These are phyloP conservation scores for Venturia pyrina DNA, from an alignment of 2,329 filamentous ascomycete species.

Conservation along the genomic window DNA sequence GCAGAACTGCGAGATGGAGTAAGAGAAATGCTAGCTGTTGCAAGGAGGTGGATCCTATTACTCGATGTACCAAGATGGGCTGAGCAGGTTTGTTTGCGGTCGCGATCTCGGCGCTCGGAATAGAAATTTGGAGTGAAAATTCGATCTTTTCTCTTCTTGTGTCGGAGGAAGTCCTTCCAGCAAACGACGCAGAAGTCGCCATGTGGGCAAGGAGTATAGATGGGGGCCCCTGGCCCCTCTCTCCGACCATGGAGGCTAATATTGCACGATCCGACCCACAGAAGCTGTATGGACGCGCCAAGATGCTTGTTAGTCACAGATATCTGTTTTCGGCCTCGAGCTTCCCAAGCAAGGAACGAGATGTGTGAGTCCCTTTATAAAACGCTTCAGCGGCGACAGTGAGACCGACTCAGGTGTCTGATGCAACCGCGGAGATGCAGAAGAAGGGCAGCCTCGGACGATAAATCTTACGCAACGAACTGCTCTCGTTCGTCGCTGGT, in stretches of 20 bases:
- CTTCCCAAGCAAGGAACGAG: neutral
- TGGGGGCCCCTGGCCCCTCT: neutral
- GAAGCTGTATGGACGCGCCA: neutral
- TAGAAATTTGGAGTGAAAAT: neutral
- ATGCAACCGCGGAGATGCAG: neutral
- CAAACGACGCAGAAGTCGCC: neutral
- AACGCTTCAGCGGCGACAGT: neutral
- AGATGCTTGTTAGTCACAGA: conserved; percentile 7
- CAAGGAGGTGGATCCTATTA: conserved; percentile 7
- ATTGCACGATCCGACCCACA: neutral
- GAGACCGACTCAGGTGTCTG: neutral
- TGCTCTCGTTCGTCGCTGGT: neutral
- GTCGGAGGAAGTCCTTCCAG: neutral
- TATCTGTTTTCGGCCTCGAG: conserved; percentile 4
- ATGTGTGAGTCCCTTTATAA: neutral
- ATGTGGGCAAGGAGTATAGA: neutral
- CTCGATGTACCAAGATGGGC: neutral
- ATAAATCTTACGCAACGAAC: neutral
- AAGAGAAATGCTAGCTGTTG: conserved; percentile 7
- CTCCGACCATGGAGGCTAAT: neutral
- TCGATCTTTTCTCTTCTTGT: neutral
- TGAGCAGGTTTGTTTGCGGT: neutral
- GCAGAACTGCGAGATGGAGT: conserved; percentile 4
- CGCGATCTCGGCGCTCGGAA: neutral
- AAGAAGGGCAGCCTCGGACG: neutral